Evolutionary conservation across 768 basidiomycete species (phyloP), one percentile per base, ranked within the genome.

Genomic region (Lentinus tigrinus): DNA sequence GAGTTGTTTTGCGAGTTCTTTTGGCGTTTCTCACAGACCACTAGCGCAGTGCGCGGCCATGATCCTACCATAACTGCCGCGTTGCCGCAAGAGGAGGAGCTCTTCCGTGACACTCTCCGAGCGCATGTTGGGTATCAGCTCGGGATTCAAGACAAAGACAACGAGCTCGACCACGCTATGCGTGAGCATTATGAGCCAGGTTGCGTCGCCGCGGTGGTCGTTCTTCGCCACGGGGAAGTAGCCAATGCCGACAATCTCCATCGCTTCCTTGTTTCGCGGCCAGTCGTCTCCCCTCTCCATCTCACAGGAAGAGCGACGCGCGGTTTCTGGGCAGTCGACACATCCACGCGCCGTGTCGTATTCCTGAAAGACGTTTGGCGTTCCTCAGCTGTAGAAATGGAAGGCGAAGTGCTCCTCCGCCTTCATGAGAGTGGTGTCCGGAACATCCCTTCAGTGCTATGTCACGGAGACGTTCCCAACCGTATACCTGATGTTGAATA

Each of bases 1-100:
- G 49, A 61, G 16, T 19, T 59, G 0, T 60, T 77, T 2, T 48
- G 64, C 7, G 66, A 71, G 4, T 76, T 74, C 51, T 52, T 76
- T 9, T 69, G 64, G 64, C 64, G 68, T 1, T 75, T 72, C 52
- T 43, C 60, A 19, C 56, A 60, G 17, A 43, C 65, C 1, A 54
- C 54, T 0, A 10, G n/a, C 14, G 49, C 3, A 7, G 28, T 60
- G 16, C 64, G 74, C 8, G 73, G 75, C 0, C 58, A 66, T 39
- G 73, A 67, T 26, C 47, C 31, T 13, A 63, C 58, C 8, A 48
- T 49, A 24, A 19, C 10, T 10, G 23, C 17, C 17, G 52, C 38
- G 7, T 24, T 13, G 6, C 3, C 9, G 17, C 6, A 39, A 31
- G 52, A 54, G 26, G 52, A 54, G 27, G 8, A 28, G n/a, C n/a